Evolutionary conservation across 129 eudicot genomes (phyloP).

Genomic region (Escallonia rubra): DNA sequence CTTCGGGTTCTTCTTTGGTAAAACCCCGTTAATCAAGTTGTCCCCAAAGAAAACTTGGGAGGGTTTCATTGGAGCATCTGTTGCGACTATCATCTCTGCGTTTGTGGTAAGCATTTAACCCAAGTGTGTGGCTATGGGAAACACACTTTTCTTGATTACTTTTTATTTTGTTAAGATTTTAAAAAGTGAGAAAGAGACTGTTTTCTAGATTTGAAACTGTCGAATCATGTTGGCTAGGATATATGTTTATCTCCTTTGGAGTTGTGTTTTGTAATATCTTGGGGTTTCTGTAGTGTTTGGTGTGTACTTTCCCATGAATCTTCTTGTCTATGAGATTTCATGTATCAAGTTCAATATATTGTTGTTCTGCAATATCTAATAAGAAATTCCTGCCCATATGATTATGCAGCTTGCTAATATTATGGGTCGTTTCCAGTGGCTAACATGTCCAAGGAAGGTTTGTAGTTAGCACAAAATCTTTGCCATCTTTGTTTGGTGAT

Average conservation of each 20-base stretch:
- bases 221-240: too few species aligned
- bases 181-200: too few species aligned
- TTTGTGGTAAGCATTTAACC: conserved; percentile 55
- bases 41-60: conserved; percentile 98
- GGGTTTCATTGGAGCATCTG: conserved; percentile 90
- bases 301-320: too few species aligned
- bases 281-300: too few species aligned
- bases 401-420: conserved; percentile 79
- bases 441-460: conserved; percentile 95
- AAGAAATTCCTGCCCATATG: conserved; percentile 13
- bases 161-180: too few species aligned
- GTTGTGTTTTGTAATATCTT: too few species aligned
- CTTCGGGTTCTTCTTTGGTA: conserved; percentile 88
- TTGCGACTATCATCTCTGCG: conserved; percentile 76
- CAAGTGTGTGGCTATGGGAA: not conserved
- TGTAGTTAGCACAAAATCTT: conserved; percentile 1
- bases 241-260: too few species aligned
- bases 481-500: not conserved
- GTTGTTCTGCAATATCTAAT: not conserved
- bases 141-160: too few species aligned
- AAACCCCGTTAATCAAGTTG: conserved; percentile 79
- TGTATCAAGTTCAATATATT: too few species aligned
- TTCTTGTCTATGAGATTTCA: too few species aligned
- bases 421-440: conserved; percentile 81
- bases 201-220: too few species aligned